Evolutionary conservation across 768 basidiomycete genomes (phyloP).

Genomic region (Hypholoma fasciculare): DNA sequence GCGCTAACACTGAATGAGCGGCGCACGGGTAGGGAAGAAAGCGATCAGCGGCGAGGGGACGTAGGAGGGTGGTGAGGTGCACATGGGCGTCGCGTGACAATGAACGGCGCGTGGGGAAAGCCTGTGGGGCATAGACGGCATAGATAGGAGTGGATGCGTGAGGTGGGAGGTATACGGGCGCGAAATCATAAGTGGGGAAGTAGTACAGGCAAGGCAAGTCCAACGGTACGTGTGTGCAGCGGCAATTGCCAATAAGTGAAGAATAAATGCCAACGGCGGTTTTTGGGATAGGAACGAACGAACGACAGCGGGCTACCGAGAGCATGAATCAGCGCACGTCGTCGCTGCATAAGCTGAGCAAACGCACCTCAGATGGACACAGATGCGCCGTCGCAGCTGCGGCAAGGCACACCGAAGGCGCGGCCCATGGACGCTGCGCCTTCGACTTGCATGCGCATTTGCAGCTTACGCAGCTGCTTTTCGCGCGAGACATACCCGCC

Average conservation of each 20-base stretch:
- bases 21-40: no score
- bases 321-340: neutral
- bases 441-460: constrained; percentile 49
- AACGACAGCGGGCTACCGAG: no score
- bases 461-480: constrained; percentile 66
- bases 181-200: neutral
- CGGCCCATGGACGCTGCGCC: constrained; percentile 26
- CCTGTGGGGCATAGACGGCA: constrained; percentile 21
- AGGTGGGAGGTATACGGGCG: neutral
- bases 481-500: constrained; percentile 58
- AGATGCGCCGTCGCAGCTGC: constrained; percentile 36
- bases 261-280: constrained; percentile 21
- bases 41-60: neutral
- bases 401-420: constrained; percentile 32
- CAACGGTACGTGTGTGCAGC: neutral
- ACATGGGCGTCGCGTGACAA: neutral
- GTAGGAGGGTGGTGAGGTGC: neutral
- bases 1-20: neutral
- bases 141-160: constrained; percentile 12
- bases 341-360: neutral
- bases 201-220: neutral
- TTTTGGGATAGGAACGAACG: constrained; percentile 4
- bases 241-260: constrained; percentile 17
- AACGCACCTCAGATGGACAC: constrained; percentile 42
- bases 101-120: neutral